Evolutionary conservation across 768 basidiomycete species (phyloP), one percentile per base, ranked within the genome.

Genomic region (Lactarius hengduanensis): DNA sequence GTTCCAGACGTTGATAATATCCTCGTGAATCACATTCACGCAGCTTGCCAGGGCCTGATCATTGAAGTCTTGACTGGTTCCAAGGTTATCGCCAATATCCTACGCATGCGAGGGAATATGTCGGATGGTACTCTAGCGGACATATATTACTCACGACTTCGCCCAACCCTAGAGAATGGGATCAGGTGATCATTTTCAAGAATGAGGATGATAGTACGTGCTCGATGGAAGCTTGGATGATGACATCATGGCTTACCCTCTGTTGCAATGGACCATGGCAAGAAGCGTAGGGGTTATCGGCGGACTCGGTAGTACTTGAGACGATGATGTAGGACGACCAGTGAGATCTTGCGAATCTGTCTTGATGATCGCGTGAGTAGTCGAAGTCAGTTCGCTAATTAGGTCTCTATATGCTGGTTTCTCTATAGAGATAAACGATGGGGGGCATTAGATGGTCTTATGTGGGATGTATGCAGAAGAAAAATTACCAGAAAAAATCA

Each of bases 21-120:
- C 65, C 1, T 15, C 30, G n/a, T 66, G 65, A 50, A 66, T 28
- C 9, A 57, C 11, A 1, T 53, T 26, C 9, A 66, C 6, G 6
- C 61, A 66, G 56, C 18, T 4, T 47, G 58, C 20, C 28, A 66
- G n/a, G 15, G 28, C 10, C n/a, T n/a, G 26, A 4, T 50, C 38
- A 15, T n/a, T 15, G 30, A 66, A 66, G 28, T 50, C 56, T 9
- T 1, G 45, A 58, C 61, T 62, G 1, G 61, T 62, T 36, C 55
- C 45, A 30, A 66, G 65, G 10, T n/a, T 54, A 58, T n/a, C 56
- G n/a, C 65, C 65, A 66, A n/a, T 66, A 66, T 34, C 47, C 65
- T 66, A 36, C 8, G 56, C 34, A 16, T 6, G 7, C 18, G 11
- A 57, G 10, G 8, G 32, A 4, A 36, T 3, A 32, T 18, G 38